These are phyloP conservation scores for Fusarium redolens DNA, from an alignment of 2,329 filamentous ascomycete genomes.

Conservation along the genomic window DNA sequence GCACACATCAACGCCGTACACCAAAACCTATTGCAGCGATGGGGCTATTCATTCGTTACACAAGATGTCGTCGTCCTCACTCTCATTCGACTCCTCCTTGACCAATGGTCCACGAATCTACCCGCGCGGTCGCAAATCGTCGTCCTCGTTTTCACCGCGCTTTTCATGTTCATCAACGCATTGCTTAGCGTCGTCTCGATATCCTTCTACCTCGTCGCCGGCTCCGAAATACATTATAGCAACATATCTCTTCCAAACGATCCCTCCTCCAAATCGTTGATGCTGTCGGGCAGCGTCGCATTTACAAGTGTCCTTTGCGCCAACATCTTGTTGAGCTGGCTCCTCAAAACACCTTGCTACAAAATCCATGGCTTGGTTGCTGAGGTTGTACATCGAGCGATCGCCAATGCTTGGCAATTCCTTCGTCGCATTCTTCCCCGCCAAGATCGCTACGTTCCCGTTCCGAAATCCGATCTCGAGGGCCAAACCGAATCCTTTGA, in stretches of 20 bases:
- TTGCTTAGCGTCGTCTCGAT: conserved; percentile 29
- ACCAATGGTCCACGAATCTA: conserved; percentile 36
- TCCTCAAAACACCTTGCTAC: conserved; percentile 44
- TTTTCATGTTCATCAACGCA: conserved; percentile 30
- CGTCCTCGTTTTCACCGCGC: conserved; percentile 11
- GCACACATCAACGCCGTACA: conserved; percentile 46
- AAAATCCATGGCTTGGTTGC: conserved; percentile 30
- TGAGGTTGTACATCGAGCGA: conserved; percentile 45
- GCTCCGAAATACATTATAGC: conserved; percentile 51
- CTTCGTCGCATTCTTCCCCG: background rate
- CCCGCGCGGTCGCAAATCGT: conserved; percentile 12
- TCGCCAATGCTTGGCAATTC: conserved; percentile 22
- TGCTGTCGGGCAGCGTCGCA: conserved; percentile 48
- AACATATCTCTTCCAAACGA: conserved; percentile 49
- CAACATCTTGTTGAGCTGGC: conserved; percentile 36
- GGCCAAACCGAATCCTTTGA: background rate
- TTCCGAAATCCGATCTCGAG: conserved; percentile 23
- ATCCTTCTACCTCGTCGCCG: conserved; percentile 49
- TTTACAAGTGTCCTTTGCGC: conserved; percentile 32
- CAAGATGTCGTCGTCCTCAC: conserved; percentile 50
- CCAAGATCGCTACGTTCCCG: conserved; percentile 23
- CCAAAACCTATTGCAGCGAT: conserved; percentile 20
- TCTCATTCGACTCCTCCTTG: conserved; percentile 48
- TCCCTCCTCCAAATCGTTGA: conserved; percentile 45
- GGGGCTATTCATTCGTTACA: conserved; percentile 48